A percentile compares a stretch with the other conserved stretches of the same genome.
Conservation (phyloP, 805 yeast genomes). For the Suhomyces pyralidae region DNA sequence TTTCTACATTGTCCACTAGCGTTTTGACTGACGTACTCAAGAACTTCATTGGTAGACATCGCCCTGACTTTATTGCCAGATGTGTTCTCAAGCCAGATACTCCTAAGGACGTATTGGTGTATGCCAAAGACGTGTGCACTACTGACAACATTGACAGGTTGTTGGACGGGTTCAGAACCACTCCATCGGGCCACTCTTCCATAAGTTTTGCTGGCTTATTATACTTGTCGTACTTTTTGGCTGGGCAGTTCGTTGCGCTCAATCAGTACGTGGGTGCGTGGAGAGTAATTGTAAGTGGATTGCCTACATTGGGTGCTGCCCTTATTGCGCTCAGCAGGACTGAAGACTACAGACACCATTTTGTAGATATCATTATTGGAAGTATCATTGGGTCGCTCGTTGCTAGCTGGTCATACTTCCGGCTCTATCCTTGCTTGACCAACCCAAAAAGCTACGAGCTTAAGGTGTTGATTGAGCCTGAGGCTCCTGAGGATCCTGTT, state of each 20-base stretch:
- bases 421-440: conserved; percentile 47
- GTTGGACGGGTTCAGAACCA: conserved; percentile 74
- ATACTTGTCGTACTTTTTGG: conserved; percentile 60
- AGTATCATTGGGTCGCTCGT: conserved; percentile 58
- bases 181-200: conserved; percentile 81
- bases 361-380: conserved; percentile 78
- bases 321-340: conserved; percentile 83
- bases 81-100: conserved; percentile 67
- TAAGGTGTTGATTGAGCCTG: conserved; percentile 15
- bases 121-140: conserved; percentile 66
- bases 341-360: conserved; percentile 92
- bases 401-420: conserved; percentile 56
- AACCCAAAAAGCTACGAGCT: conserved; percentile 41
- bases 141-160: conserved; percentile 41
- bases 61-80: conserved; percentile 90
- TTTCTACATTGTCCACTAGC: conserved; percentile 58
- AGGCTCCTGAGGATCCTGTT: conserved; percentile 8
- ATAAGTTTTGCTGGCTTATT: conserved; percentile 67
- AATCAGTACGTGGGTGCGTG: conserved; percentile 55
- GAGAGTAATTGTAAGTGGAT: conserved; percentile 51
- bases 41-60: conserved; percentile 80
- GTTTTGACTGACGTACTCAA: conserved; percentile 72
- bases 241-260: conserved; percentile 57
- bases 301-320: conserved; percentile 67
- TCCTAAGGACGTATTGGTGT: conserved; percentile 51